Percentiles rank a stretch among this genome's conserved stretches.
These are phyloP conservation scores for Austroboletus novae-zelandiae DNA, from an alignment of 1,284 basidiomycete species.

Conservation along the genomic window DNA sequence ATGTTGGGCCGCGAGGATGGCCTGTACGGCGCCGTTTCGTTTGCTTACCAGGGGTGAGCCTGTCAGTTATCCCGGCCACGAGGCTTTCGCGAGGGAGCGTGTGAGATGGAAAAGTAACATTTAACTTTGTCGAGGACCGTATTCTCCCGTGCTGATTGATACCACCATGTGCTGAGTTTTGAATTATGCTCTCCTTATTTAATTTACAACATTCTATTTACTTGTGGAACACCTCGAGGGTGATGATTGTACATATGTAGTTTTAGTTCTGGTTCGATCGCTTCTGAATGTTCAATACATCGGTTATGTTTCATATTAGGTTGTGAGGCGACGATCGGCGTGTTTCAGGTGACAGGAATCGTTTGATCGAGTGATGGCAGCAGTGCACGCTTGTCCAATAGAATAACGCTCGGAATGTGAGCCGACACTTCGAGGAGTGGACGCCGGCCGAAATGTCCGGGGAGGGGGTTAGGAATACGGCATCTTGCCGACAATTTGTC, in stretches of 20 bases:
- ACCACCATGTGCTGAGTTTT: not conserved
- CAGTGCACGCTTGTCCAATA: too few species aligned
- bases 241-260: not conserved
- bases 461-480: not conserved
- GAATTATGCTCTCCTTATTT: not conserved
- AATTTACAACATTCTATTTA: not conserved
- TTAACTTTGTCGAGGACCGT: not conserved
- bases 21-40: slow-evolving; percentile 89
- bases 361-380: too few species aligned
- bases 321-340: not conserved
- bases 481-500: not conserved
- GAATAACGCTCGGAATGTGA: too few species aligned
- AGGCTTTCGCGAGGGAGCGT: not conserved
- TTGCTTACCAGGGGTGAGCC: slow-evolving; percentile 80
- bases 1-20: slow-evolving; percentile 92
- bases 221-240: not conserved
- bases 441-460: not conserved
- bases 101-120: slow-evolving; percentile 2
- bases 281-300: too few species aligned
- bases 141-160: not conserved
- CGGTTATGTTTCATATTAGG: not conserved
- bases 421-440: too few species aligned
- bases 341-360: too few species aligned
- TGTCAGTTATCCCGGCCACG: not conserved
- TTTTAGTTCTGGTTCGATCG: too few species aligned